Base-by-base conservation (phyloP, 345 rosid genomes). In the Syzygium grande region DNA sequence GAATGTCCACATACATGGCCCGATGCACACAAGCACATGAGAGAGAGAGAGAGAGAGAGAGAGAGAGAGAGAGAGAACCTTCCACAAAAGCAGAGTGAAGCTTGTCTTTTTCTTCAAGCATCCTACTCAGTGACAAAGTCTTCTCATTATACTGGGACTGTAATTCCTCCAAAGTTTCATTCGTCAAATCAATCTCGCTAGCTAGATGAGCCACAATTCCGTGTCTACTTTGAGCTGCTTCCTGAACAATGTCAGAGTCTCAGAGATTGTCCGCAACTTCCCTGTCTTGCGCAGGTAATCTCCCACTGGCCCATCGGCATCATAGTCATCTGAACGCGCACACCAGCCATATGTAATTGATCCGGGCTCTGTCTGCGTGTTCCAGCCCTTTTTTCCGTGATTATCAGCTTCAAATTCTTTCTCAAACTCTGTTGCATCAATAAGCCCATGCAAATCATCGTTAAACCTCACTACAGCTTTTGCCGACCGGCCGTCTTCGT, bases 301-400 rank as follows among this genome's bases (percentile, higher is more conserved):
- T 58, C 99, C 98, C 7, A 97, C 83, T n/a, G 92, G 93, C 27
- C 97, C 98, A 63, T 87, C 87, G 25, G 92, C 89, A 61, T 91
- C 49, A 84, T 90, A 90, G 87, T 97, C 99, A 78, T 94, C 96
- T 5, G 92, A 93, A 34, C 95, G 96, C 15, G 98, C 99, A 91
- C 92, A 89, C 99, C 99, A 97, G 5, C 96, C 99, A 89, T 93
- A 97, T 41, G 89, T 89, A 53, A 85, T 88, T 22, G 92, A 85
- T 52, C 87, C 94, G 61, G 93, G 93, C 59, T 85, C 51, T 11
- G 85, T 58, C 86, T 63, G 88, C n/a, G 78, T 92, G 22, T 53
- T 87, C 99, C 98, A 96, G 43, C 94, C 93, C 87, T 87, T 93
- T 88, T 91, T 95, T 51, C 98, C 84, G 10, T 85, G 94, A 29